A percentile compares a stretch with the other conserved stretches of the same genome.
Evolutionary conservation across 768 basidiomycete genomes (phyloP).

Genomic region (Myochromella boudieri): DNA sequence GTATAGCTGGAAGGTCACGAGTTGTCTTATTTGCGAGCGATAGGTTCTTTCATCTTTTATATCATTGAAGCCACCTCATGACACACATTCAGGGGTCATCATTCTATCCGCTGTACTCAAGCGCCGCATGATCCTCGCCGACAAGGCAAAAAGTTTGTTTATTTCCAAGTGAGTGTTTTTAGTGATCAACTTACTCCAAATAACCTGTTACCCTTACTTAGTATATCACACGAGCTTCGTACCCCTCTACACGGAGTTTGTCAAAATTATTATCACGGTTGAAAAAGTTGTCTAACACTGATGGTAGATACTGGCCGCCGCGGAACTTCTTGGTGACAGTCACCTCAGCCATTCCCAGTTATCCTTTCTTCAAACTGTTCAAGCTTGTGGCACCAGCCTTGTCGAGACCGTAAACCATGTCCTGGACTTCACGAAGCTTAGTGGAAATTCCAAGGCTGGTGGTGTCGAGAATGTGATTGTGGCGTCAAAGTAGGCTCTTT

Average conservation of each 20-base stretch:
- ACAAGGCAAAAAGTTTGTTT: constrained; percentile 90
- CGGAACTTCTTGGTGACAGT: constrained; percentile 87
- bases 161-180: constrained; percentile 73
- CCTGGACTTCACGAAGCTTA: constrained; percentile 92
- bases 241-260: constrained; percentile 89
- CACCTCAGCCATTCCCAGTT: constrained; percentile 76
- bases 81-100: constrained; percentile 62
- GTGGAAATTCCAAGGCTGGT: constrained; percentile 78
- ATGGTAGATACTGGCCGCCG: constrained; percentile 80
- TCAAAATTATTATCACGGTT: constrained; percentile 4
- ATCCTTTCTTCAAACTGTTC: constrained; percentile 90
- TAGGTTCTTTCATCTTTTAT: constrained; percentile 45
- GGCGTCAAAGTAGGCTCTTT: constrained; percentile 53
- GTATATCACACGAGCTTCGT: constrained; percentile 88
- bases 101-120: constrained; percentile 92
- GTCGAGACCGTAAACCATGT: constrained; percentile 98
- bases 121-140: constrained; percentile 89
- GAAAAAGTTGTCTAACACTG: constrained; percentile 7
- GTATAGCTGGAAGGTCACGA: constrained; percentile 85
- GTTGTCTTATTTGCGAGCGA: constrained; percentile 87
- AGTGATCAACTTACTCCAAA: not conserved
- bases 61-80: constrained; percentile 4
- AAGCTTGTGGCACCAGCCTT: constrained; percentile 92
- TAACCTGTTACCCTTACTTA: constrained; percentile 22
- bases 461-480: constrained; percentile 77